Conservation (phyloP, 441 rosid genomes). For the Sinapis alba region DNA sequence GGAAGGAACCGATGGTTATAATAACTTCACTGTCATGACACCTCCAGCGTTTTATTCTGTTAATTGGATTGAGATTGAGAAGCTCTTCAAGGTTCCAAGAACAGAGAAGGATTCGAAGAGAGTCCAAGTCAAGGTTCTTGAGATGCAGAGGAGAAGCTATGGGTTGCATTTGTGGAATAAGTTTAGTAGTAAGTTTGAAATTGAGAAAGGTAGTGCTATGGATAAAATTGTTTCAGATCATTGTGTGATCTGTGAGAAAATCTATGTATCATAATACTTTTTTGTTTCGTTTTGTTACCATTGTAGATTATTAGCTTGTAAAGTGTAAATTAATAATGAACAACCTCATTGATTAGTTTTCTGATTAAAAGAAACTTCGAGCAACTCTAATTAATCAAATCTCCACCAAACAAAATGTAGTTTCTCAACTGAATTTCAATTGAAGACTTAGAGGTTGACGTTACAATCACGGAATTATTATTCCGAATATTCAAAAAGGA, state of each 20-base stretch:
- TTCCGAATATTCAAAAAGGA: neutral
- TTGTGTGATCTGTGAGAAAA: constrained; percentile 44
- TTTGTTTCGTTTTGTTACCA: neutral
- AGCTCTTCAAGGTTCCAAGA: constrained; percentile 51
- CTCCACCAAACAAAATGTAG: neutral
- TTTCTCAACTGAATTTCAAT: neutral
- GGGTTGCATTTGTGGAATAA: constrained; percentile 73
- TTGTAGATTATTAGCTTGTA: constrained; percentile 22
- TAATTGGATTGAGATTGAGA: constrained; percentile 52
- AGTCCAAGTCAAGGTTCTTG: constrained; percentile 49
- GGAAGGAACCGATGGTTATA: constrained; percentile 39
- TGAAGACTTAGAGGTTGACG: neutral
- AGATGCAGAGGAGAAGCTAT: constrained; percentile 42
- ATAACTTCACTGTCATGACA: constrained; percentile 50
- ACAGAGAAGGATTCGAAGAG: constrained; percentile 41
- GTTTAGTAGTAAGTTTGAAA: constrained; percentile 47
- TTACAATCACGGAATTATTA: neutral
- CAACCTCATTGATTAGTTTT: neutral
- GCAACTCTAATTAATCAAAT: neutral
- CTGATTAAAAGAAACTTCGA: neutral
- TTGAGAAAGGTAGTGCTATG: constrained; percentile 60
- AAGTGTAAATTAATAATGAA: constrained; percentile 26
- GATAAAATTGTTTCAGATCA: constrained; percentile 46
- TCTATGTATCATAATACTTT: constrained; percentile 1
- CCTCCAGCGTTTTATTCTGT: constrained; percentile 66